Conservation (phyloP, 2,329 filamentous ascomycete species). For the Elsinoe batatas region DNA sequence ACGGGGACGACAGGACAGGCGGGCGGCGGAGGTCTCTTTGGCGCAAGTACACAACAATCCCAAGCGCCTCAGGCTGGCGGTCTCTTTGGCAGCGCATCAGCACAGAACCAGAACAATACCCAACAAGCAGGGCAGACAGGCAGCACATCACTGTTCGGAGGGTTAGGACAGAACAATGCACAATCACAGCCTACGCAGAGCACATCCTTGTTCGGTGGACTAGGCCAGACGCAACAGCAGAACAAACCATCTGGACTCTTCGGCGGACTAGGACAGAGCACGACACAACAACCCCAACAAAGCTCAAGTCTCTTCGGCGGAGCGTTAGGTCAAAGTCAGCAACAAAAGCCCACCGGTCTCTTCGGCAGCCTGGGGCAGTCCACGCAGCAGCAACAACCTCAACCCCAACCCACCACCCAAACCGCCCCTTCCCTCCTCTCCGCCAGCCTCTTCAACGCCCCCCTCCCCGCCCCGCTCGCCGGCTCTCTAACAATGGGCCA, state of each 20-base stretch:
- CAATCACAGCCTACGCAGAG: slow-evolving; percentile 17
- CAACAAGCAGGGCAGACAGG: slow-evolving; percentile 18
- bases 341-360: slow-evolving; percentile 19
- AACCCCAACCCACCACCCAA: slow-evolving; percentile 19
- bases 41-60: slow-evolving; percentile 17
- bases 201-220: slow-evolving; percentile 23
- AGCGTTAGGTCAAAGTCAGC: slow-evolving; percentile 21
- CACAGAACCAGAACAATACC: slow-evolving; percentile 6
- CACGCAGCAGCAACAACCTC: slow-evolving; percentile 23
- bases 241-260: slow-evolving; percentile 24
- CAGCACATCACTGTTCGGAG: slow-evolving; percentile 22
- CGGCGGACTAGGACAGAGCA: slow-evolving; percentile 20
- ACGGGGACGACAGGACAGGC: slow-evolving; percentile 16
- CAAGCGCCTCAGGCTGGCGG: slow-evolving; percentile 20
- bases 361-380: slow-evolving; percentile 24
- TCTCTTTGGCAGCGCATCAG: slow-evolving; percentile 19
- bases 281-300: slow-evolving; percentile 7
- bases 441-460: slow-evolving; percentile 16
- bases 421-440: slow-evolving; percentile 25
- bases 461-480: slow-evolving; percentile 22
- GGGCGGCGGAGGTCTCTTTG: slow-evolving; percentile 22
- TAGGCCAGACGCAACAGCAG: slow-evolving; percentile 14
- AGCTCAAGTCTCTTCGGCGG: slow-evolving; percentile 10
- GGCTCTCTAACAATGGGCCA: slow-evolving; percentile 38
- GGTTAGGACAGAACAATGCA: slow-evolving; percentile 8